Evolutionary conservation across 345 rosid genomes (phyloP), one percentile per base, ranked within the genome.

Genomic region (Melaleuca alternifolia): DNA sequence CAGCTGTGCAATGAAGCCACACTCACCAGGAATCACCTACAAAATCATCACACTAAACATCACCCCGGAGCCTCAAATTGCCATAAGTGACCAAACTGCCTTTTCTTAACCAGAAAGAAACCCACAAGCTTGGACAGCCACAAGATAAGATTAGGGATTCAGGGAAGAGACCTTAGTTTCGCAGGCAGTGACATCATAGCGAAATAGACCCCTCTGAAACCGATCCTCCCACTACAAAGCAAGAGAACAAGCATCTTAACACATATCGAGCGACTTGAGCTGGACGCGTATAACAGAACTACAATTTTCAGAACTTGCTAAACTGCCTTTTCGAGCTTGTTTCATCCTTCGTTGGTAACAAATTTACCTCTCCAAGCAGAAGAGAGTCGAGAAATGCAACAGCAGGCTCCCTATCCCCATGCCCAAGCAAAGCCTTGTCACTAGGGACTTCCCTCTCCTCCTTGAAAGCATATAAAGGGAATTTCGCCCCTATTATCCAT

Each of bases 1-100:
- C 91, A 95, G 96, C 94, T 97, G 99, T 51, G 98, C 99, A 28
- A 97, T 89, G 92, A 97, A 96, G 77, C 99, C 98, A 87, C 88
- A 86, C 85, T 87, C 90, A 51, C 99, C 99, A 18, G 94, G 98
- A 85, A 97, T 96, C 86, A 97, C 98, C 99, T 97, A 86, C 86
- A 82, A 21, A 82, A 87, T 14, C 82, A 16, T 44, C 71, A 6
- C 28, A 56, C 51, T n/a, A 86, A 79, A 21, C 51, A 21, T 12
- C 33, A 83, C 59, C 10, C 81, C 26, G 48, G 77, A 50, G 76
- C 33, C 52, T 18, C 30, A 6, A 21, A 41, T 37, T 18, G 82
- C 54, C 76, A 61, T 59, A 30, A 30, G 11, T 44, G 30, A 62
- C 41, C 44, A 15, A 28, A 28, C 20, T 61, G 75, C 75, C 52